Conservation (phyloP, 2,329 filamentous ascomycete species). For the Fusarium virguliforme region DNA sequence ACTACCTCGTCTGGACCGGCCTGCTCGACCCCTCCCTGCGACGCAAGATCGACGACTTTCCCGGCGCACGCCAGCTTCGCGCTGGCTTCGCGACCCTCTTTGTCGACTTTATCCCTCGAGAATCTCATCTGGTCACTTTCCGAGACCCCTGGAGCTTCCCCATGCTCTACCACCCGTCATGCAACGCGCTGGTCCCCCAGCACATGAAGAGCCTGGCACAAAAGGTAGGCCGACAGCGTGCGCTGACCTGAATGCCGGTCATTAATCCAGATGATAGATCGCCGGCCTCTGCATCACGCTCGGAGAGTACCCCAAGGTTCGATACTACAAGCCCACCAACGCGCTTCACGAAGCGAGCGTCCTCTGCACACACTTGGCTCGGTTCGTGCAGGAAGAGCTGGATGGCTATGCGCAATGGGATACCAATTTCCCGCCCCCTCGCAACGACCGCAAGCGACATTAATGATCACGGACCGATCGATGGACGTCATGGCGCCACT, state of each 20-base stretch:
- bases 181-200: constrained; percentile 84
- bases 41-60: constrained; percentile 81
- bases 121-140: constrained; percentile 93
- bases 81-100: constrained; percentile 87
- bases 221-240: constrained; percentile 72
- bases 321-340: constrained; percentile 86
- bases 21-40: constrained; percentile 80
- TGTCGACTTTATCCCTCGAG: constrained; percentile 90
- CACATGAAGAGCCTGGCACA: constrained; percentile 91
- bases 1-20: constrained; percentile 88
- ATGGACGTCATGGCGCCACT: constrained; percentile 93
- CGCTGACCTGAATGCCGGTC: neutral
- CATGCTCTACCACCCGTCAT: constrained; percentile 89
- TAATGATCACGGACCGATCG: constrained; percentile 90
- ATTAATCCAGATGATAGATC: constrained; percentile 51
- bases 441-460: constrained; percentile 82
- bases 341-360: constrained; percentile 90
- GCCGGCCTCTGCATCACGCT: constrained; percentile 85
- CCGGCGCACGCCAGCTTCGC: constrained; percentile 80
- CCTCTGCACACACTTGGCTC: constrained; percentile 87
- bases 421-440: constrained; percentile 85
- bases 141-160: constrained; percentile 97
- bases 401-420: constrained; percentile 91
- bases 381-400: constrained; percentile 92
- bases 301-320: constrained; percentile 94